These are phyloP conservation scores for Diaporthe sp. DNA, from an alignment of 2,329 filamentous ascomycete genomes.

Conservation along the genomic window DNA sequence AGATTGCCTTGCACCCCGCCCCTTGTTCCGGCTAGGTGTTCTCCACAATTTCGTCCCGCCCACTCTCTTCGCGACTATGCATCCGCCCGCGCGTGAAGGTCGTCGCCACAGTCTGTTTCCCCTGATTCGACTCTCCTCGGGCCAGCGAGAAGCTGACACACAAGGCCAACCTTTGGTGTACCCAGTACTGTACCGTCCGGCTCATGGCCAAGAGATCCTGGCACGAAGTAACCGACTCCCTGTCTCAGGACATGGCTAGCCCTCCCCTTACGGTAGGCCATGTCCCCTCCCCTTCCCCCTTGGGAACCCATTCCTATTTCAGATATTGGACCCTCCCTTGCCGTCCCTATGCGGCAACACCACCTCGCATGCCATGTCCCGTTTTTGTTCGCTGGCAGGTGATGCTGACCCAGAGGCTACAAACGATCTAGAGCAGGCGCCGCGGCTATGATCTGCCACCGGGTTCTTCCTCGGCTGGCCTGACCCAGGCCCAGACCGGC, in stretches of 20 bases:
- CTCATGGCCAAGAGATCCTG: constrained; percentile 31
- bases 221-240: constrained; percentile 26
- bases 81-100: constrained; percentile 7
- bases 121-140: constrained; percentile 17
- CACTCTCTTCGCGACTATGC: constrained; percentile 25
- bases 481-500: constrained; percentile 10
- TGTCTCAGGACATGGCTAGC: constrained; percentile 21
- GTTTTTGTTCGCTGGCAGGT: neutral
- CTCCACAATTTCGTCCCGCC: constrained; percentile 20
- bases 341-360: constrained; percentile 8
- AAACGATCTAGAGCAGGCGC: constrained; percentile 23
- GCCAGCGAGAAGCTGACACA: constrained; percentile 14
- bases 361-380: neutral
- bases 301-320: constrained; percentile 4
- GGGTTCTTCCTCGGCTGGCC: constrained; percentile 14
- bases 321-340: constrained; percentile 16
- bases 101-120: constrained; percentile 18
- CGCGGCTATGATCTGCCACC: constrained; percentile 27
- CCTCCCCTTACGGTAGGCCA: constrained; percentile 17
- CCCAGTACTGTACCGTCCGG: constrained; percentile 11
- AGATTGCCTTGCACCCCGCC: constrained; percentile 18
- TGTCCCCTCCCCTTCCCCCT: neutral
- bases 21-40: constrained; percentile 17
- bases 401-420: constrained; percentile 9
- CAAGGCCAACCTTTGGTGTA: constrained; percentile 6